Evolutionary conservation across 495 filamentous ascomycete species (phyloP), one percentile per base, ranked within the genome.

Genomic region (Penicillium psychrofluorescens): DNA sequence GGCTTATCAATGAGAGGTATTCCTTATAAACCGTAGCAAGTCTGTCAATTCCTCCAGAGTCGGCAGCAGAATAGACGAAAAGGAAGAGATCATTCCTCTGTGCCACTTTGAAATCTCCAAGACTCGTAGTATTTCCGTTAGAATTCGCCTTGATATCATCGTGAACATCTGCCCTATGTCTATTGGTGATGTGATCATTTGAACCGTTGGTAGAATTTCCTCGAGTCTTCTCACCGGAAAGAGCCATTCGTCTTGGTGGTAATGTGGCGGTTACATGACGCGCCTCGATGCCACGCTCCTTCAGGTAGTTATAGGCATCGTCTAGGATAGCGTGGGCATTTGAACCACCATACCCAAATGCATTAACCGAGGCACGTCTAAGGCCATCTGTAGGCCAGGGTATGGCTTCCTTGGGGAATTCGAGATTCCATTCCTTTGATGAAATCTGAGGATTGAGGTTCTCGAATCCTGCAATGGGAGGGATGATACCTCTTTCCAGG

Each of bases 321-420:
- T 74, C 71, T 1, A 74, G 2, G 32, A 74, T 63, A 0, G 53
- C 50, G 50, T 71, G 67, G 10, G 62, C 62, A 46, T 71, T 71
- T 29, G 41, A 49, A 8, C 67, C 66, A 10, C 70, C 70, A 38
- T 62, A 69, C 0, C 65, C 65, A 31, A 72, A 69, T 11, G 50
- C 59, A 42, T 64, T 69, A 15, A 65, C 55, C 8, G 59, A 61
- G 9, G 58, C 57, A 5, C 69, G 49, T 38, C 55, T 63, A 4
- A 55, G 35, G 1, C 53, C 56, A 2, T 13, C 8, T 2, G 48
- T 45, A 4, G 44, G 39, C 61, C 60, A 66, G 10, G 49, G 44
- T 55, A 52, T 4, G 42, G 32, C 1, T 8, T 11, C 15, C 44
- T 34, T 49, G 16, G 51, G 53, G 14, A 59, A 40, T 52, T 56